Percentiles rank a stretch among this genome's conserved stretches.
Evolutionary conservation across 179 eudicot genomes (phyloP).

Genomic region (Carnegiea gigantea): DNA sequence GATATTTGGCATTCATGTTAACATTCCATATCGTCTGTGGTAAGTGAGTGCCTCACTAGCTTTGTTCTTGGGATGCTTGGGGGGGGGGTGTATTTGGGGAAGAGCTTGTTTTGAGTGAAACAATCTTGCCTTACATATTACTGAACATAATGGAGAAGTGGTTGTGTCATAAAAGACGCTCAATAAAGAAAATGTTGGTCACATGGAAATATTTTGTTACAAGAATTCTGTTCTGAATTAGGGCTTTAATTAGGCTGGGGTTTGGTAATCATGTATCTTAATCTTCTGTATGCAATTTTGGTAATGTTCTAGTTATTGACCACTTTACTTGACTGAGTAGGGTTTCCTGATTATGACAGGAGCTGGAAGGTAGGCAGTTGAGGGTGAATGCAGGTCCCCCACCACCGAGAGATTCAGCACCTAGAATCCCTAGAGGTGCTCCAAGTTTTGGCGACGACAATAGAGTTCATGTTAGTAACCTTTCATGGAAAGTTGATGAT

Average conservation of each 20-base stretch:
- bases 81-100: not conserved
- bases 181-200: too few relatives aligned
- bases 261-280: not conserved
- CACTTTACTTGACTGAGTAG: not conserved
- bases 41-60: not conserved
- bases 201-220: too few relatives aligned
- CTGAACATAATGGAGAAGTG: not conserved
- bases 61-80: not conserved
- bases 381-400: slow-evolving; percentile 97
- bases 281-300: not conserved
- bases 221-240: too few relatives aligned
- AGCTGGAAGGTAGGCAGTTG: slow-evolving; percentile 77
- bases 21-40: not conserved
- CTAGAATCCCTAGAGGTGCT: slow-evolving; percentile 44
- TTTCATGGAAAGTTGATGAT: slow-evolving; percentile 91
- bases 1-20: not conserved
- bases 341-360: slow-evolving; percentile 42
- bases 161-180: not conserved
- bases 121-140: too few relatives aligned
- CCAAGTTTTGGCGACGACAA: slow-evolving; percentile 45
- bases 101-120: too few relatives aligned
- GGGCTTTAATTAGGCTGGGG: not conserved
- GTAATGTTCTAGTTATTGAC: not conserved
- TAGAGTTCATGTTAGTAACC: slow-evolving; percentile 84
- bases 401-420: slow-evolving; percentile 57